Evolutionary conservation across 176 grass and related monocot genomes (phyloP), one percentile per base, ranked within the genome.

Genomic region (Eleusine indica): DNA sequence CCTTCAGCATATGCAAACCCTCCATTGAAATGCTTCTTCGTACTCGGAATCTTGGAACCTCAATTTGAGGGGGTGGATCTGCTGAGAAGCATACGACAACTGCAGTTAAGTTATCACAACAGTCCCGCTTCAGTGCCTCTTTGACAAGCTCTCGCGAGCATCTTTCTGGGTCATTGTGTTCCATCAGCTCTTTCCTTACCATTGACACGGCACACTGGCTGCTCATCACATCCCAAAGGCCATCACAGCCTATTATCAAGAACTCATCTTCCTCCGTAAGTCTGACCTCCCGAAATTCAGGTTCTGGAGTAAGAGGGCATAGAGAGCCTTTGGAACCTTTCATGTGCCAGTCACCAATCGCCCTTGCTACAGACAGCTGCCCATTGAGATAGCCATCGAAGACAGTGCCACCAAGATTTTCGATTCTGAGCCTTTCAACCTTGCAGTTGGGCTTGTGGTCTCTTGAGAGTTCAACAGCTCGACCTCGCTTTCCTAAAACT

Each of bases 161-260:
- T 68, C 74, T 74, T 10, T 91, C 87, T n/a, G 95, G 95, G 65
- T 97, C 84, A 1, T 97, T 94, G 70, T 94, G 92, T 38, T 52
- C 66, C 92, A 94, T 91, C 62, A 97, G 82, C 74, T 88, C 88
- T 73, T 91, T 94, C 52, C 95, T 87, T 17, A 92, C 95, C 86
- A 97, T 94, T 0, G 95, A 89, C 38, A 97, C 92, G 0, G 95
- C 95, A 51, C 87, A 91, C 35, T 97, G 95, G 68, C 90, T 97
- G 80, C 92, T 97, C 95, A 97, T 97, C 73, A 97, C 95, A 82
- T 97, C 95, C 95, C 95, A 97, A 54, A 94, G 87, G n/a, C 95
- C 95, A 75, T 97, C 95, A 52, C 95, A 97, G 39, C 88, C 95
- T 28, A 97, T 84, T 89, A 97, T 91, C 66, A 97, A 75, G 77